Base-by-base conservation (phyloP, 257 asterid species). In the Jaltomata sinuosa region DNA sequence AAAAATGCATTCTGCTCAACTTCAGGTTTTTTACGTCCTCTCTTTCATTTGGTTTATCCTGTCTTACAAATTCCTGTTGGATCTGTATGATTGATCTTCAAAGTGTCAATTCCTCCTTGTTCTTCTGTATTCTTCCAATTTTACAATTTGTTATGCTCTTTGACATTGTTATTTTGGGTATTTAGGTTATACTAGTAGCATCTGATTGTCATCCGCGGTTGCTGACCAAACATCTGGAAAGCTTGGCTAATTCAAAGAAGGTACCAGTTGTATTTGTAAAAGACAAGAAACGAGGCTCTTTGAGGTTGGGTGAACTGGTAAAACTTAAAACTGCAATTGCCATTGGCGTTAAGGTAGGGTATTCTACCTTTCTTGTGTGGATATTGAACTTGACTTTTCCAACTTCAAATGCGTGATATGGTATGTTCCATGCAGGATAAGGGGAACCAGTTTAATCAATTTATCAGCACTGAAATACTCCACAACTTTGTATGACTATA, bases 151-250 rank as follows among this genome's bases (percentile, higher is more conserved):
- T 36, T 82, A 18, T 0, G 18, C 25, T 42, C 22, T 74, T 45
- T 74, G 57, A 47, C 81, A 15, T 76, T 32, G 14, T 18, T 9
- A 68, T 8, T 47, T 16, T 76, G 81, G 81, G 2, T 49, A 5
- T 64, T 49, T 12, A 94, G 98, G 99, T 93, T 15, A 91, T 96
- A 88, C 83, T 94, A 68, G 31, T 96, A 84, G 97, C 95, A 81
- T 87, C 94, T 18, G 98, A 96, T 86, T 90, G 97, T 94, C 87
- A 93, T 45, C 99, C 98, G n/a, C 92, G 94, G 61, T 92, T 89
- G 92, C 88, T 96, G 86, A 92, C 93, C 12, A 96, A 91, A 87
- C 97, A 94, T 91, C 85, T 93, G 72, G 94, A 91, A 18, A 89
- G 91, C 81, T 87, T 96, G 89, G 98, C 98, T 55, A 87, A 89